Conservation (phyloP, 169 alveolate species). For the Pseudocohnilembus persalinus region DNA sequence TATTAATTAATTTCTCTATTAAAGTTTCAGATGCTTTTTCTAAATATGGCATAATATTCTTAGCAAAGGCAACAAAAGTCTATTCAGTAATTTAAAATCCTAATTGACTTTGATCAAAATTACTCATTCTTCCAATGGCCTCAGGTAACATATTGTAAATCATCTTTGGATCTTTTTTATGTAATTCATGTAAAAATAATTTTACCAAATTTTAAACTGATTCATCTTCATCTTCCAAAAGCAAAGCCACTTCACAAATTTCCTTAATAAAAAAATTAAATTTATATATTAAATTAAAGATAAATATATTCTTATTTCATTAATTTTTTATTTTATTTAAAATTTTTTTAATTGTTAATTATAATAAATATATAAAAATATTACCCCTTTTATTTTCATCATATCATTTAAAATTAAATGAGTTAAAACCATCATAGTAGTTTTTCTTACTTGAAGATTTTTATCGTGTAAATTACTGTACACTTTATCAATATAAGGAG, state of each 20-base stretch:
- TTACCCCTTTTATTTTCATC: constrained; percentile 70
- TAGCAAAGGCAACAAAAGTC: constrained; percentile 63
- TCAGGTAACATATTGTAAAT: constrained; percentile 80
- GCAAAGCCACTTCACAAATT: constrained; percentile 74
- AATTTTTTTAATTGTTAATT: too few relatives aligned
- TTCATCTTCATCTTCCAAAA: constrained; percentile 61
- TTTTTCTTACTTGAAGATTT: constrained; percentile 61
- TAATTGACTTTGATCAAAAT: constrained; percentile 47
- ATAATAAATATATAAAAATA: too few relatives aligned
- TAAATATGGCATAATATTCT: constrained; percentile 56
- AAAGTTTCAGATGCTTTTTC: constrained; percentile 72
- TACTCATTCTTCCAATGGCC: constrained; percentile 69
- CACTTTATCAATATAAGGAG: constrained; percentile 51
- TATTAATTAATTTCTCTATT: constrained; percentile 37
- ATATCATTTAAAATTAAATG: constrained; percentile 82
- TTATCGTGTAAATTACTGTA: constrained; percentile 61
- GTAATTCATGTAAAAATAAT: constrained; percentile 69
- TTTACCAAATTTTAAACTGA: constrained; percentile 64
- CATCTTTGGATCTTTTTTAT: constrained; percentile 64
- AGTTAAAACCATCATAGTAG: constrained; percentile 74
- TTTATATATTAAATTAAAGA: too few relatives aligned
- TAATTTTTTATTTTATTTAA: too few relatives aligned
- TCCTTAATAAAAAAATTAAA: constrained; percentile 23
- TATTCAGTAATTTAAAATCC: constrained; percentile 33
- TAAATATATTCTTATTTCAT: too few relatives aligned